phyloP scores from a whole-genome alignment of 306 rosid species.

The Lupinus albus region DNA sequence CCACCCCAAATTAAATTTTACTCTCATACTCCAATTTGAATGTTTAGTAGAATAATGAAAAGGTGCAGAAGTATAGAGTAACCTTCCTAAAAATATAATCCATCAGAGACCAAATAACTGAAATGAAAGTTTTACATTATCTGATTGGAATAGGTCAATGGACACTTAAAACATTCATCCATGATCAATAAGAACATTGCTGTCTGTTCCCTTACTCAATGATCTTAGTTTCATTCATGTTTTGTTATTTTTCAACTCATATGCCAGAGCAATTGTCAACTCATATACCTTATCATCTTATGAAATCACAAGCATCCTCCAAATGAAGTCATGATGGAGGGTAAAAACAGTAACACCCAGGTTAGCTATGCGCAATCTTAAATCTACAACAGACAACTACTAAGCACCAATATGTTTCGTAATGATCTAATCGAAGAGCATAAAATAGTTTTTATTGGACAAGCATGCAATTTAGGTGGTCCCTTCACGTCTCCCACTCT shows the following conservation, averaged over 20 bases:
- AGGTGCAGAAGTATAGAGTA: conserved; percentile 24
- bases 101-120: conserved; percentile 29
- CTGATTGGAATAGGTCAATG: conserved; percentile 23
- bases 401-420: conserved; percentile 8
- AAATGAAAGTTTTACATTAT: conserved; percentile 26
- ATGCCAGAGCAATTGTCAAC: neutral
- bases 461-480: neutral
- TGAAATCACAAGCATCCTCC: neutral
- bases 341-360: neutral
- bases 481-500: conserved; percentile 12
- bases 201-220: conserved; percentile 26
- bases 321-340: neutral
- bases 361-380: neutral
- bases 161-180: neutral
- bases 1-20: conserved; percentile 23
- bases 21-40: conserved; percentile 19
- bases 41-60: conserved; percentile 29
- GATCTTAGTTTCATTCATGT: conserved; percentile 28
- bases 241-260: conserved; percentile 12
- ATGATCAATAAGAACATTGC: conserved; percentile 20
- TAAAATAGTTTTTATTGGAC: conserved; percentile 23
- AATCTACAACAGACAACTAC: neutral
- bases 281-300: neutral
- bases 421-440: conserved; percentile 11
- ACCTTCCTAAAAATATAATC: conserved; percentile 28